A percentile compares a stretch with the other conserved stretches of the same genome.
These are phyloP conservation scores for Pseudoscleropodium purum DNA, from an alignment of 225 moss, liverwort and hornwort species.

Conservation along the genomic window DNA sequence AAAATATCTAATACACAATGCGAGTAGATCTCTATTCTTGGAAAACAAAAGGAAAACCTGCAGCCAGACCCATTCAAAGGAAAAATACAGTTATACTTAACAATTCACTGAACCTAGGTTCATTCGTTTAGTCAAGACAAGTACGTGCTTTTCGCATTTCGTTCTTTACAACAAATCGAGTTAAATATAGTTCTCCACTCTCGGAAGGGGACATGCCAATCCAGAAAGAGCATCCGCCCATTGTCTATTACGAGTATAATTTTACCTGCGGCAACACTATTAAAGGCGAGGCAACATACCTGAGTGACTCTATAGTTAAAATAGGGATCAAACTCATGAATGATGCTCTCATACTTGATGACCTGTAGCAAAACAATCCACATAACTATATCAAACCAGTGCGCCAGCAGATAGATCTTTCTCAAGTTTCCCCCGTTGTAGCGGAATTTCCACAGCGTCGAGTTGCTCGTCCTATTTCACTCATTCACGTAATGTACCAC, in stretches of 20 bases:
- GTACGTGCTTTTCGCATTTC: background rate
- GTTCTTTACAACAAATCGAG: background rate
- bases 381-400: background rate
- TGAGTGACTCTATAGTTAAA: slow-evolving; percentile 99
- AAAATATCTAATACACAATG: background rate
- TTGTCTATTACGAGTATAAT: background rate
- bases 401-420: background rate
- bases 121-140: background rate
- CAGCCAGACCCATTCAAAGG: background rate
- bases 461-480: background rate
- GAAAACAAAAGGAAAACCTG: background rate
- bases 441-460: background rate
- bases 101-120: background rate
- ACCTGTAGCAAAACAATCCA: slow-evolving; percentile 48
- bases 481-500: background rate
- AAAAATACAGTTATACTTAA: background rate
- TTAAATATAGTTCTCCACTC: background rate
- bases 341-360: slow-evolving; percentile 99
- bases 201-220: background rate
- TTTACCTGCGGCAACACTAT: background rate
- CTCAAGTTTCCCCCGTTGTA: background rate
- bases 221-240: background rate
- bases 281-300: slow-evolving; percentile 32
- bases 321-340: slow-evolving; percentile 99
- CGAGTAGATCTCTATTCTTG: background rate